Evolutionary conservation across 306 rosid genomes (phyloP).

Genomic region (Malus sylvestris): DNA sequence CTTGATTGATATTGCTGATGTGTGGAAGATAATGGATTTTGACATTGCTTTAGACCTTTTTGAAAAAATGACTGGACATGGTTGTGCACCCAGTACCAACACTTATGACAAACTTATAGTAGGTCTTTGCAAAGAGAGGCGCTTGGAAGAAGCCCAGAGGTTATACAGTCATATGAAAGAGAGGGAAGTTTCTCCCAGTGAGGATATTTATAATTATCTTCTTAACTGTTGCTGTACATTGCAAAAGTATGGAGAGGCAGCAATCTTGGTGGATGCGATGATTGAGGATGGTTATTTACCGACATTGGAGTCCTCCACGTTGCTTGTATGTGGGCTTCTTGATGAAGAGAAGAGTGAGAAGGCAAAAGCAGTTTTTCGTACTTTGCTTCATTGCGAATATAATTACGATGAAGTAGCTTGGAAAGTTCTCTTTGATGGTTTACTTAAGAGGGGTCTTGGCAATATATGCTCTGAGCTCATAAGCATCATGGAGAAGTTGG

Average conservation of each 20-base stretch:
- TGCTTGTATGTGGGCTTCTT: constrained; percentile 62
- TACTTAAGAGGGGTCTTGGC: constrained; percentile 50
- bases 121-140: constrained; percentile 62
- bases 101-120: constrained; percentile 59
- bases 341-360: constrained; percentile 46
- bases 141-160: constrained; percentile 37
- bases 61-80: constrained; percentile 55
- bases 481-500: constrained; percentile 50
- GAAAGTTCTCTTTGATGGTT: constrained; percentile 79
- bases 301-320: constrained; percentile 53
- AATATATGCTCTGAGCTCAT: constrained; percentile 57
- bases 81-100: constrained; percentile 52
- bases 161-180: constrained; percentile 53
- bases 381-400: constrained; percentile 47
- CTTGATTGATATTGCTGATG: constrained; percentile 23
- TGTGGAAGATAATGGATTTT: constrained; percentile 59
- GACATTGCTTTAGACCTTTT: constrained; percentile 43
- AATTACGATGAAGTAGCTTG: constrained; percentile 75
- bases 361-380: constrained; percentile 52
- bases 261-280: constrained; percentile 51
- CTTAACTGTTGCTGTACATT: constrained; percentile 53
- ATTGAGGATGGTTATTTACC: constrained; percentile 54
- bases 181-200: constrained; percentile 45
- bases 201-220: constrained; percentile 49
- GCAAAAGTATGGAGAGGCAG: constrained; percentile 51